A percentile compares a stretch with the other conserved stretches of the same genome.
Evolutionary conservation across 2,329 filamentous ascomycete genomes (phyloP).

Genomic region (Pseudogymnoascus sp.): DNA sequence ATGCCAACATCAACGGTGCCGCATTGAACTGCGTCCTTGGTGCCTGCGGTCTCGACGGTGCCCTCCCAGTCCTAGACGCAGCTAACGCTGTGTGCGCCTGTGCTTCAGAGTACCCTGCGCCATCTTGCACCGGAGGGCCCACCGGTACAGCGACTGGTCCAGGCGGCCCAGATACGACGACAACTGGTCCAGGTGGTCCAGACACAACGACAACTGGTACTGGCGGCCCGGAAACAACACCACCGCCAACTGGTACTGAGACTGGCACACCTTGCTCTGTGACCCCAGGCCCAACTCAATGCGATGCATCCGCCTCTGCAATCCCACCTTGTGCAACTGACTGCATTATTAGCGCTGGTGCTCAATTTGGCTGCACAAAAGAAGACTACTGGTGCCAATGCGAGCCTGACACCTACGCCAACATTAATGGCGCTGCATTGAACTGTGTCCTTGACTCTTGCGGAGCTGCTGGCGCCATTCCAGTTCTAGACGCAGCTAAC

Average conservation of each 20-base stretch:
- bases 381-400: not conserved
- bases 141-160: not conserved
- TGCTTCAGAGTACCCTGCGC: not conserved
- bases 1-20: not conserved
- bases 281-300: not conserved
- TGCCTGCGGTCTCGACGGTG: not conserved
- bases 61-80: not conserved
- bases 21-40: conserved; percentile 1
- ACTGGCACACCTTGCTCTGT: not conserved
- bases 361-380: not conserved
- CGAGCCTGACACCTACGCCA: not conserved
- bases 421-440: not conserved
- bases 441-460: not conserved
- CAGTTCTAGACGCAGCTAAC: not conserved
- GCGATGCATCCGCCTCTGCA: not conserved
- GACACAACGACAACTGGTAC: not conserved
- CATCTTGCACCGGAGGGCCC: not conserved
- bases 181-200: not conserved
- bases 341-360: not conserved
- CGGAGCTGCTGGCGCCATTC: not conserved
- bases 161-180: not conserved
- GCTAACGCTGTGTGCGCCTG: not conserved
- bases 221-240: not conserved
- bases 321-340: not conserved
- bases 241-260: not conserved